Evolutionary conservation across 257 asterid species (phyloP).

Genomic region (Rauvolfia tetraphylla): DNA sequence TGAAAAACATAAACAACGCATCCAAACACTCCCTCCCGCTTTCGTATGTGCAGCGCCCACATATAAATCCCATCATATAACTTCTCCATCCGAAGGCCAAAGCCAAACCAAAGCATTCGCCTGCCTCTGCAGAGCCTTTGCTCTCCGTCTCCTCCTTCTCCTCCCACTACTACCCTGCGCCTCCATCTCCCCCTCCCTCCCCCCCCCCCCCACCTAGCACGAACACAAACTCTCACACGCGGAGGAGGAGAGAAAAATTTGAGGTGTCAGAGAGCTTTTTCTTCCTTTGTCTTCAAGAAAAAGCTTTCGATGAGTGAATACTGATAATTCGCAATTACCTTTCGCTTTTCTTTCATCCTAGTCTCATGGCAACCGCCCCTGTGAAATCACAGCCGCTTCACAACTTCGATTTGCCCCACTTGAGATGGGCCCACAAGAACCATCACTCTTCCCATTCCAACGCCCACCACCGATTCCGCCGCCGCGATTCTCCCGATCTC

Average conservation of each 20-base stretch:
- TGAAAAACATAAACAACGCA: neutral
- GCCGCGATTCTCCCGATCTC: constrained; percentile 51
- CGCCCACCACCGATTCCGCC: constrained; percentile 50
- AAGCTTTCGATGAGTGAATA: neutral
- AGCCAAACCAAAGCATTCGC: neutral
- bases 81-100: neutral
- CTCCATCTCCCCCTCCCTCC: neutral
- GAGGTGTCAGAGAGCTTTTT: neutral
- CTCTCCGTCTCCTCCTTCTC: neutral
- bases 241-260: too few relatives aligned
- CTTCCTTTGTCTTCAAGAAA: constrained; percentile 17
- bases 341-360: neutral
- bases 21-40: constrained; percentile 9
- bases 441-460: constrained; percentile 26
- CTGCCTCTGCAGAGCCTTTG: neutral
- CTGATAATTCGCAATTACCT: neutral
- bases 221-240: neutral
- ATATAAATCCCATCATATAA: neutral
- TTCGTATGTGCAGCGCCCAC: neutral
- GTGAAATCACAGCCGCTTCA: constrained; percentile 72
- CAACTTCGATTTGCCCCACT: constrained; percentile 64
- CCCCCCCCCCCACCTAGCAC: neutral
- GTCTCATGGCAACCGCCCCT: constrained; percentile 72
- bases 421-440: constrained; percentile 72
- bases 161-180: neutral